Conservation (phyloP, 2,329 filamentous ascomycete species). For the Annulohypoxylon truncatum region DNA sequence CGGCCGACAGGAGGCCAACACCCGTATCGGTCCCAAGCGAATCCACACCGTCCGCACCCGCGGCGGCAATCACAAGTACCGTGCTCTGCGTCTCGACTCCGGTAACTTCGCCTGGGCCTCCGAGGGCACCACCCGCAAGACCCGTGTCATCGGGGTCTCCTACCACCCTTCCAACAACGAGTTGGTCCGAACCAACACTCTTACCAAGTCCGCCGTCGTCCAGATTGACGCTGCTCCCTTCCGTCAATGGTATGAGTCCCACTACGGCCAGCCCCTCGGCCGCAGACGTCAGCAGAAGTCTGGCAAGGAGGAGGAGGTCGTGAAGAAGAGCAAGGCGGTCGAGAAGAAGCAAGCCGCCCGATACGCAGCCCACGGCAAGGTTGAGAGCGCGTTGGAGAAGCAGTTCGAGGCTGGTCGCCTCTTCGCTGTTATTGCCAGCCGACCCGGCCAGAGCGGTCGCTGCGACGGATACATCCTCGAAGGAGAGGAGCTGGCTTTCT, state of each 20-base stretch:
- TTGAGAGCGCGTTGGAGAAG: slow-evolving; percentile 91
- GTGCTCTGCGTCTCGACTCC: slow-evolving; percentile 96
- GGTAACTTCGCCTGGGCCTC: slow-evolving; percentile 99
- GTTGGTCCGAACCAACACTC: slow-evolving; percentile 99
- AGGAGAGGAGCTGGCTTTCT: slow-evolving; percentile 99
- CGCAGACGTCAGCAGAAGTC: slow-evolving; percentile 90
- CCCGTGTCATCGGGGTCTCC: slow-evolving; percentile 96
- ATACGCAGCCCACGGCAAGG: slow-evolving; percentile 87
- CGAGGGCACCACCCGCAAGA: slow-evolving; percentile 98
- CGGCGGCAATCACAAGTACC: slow-evolving; percentile 99
- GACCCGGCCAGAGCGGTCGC: slow-evolving; percentile 97
- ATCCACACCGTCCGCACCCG: slow-evolving; percentile 97
- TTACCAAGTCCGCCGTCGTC: slow-evolving; percentile 98
- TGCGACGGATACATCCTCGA: slow-evolving; percentile 98
- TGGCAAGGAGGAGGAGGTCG: slow-evolving; percentile 73
- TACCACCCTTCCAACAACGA: slow-evolving; percentile 99
- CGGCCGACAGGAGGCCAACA: slow-evolving; percentile 99
- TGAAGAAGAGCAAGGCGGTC: slow-evolving; percentile 94
- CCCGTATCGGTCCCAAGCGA: slow-evolving; percentile 97
- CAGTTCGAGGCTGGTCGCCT: slow-evolving; percentile 99
- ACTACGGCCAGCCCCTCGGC: slow-evolving; percentile 93
- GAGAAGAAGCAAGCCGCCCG: slow-evolving; percentile 96
- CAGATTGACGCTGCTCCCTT: slow-evolving; percentile 99
- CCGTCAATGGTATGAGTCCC: slow-evolving; percentile 99
- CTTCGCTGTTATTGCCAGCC: slow-evolving; percentile 90